Conservation (phyloP, 352 stramenopile genomes). For the Aphanomyces cochlioides region DNA sequence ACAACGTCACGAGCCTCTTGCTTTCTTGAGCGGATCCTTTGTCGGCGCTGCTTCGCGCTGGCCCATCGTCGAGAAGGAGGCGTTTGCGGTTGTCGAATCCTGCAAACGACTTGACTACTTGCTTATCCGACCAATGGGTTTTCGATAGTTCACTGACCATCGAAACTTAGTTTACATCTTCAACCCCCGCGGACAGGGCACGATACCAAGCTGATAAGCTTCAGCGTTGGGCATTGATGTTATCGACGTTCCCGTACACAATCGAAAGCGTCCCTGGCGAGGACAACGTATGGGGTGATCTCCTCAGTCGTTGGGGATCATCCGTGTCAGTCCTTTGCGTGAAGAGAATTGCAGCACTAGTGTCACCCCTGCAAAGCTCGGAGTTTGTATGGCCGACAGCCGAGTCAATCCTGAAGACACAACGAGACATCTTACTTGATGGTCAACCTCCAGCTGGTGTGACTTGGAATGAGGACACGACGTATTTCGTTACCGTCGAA, state of each 20-base stretch:
- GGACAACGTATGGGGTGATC: slow-evolving; percentile 39
- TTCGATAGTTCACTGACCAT: slow-evolving; percentile 38
- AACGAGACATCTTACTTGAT: neutral
- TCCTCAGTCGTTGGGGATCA: slow-evolving; percentile 36
- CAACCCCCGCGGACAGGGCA: slow-evolving; percentile 25
- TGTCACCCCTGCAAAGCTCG: slow-evolving; percentile 27
- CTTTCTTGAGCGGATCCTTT: slow-evolving; percentile 34
- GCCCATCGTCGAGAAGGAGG: slow-evolving; percentile 36
- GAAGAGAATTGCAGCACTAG: neutral
- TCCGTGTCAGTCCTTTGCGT: neutral
- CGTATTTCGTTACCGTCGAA: neutral
- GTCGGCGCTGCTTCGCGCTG: slow-evolving; percentile 17
- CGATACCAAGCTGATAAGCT: slow-evolving; percentile 39
- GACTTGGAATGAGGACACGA: neutral
- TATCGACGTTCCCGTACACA: slow-evolving; percentile 34
- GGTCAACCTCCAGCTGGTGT: neutral
- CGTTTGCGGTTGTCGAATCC: slow-evolving; percentile 35
- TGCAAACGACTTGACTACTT: slow-evolving; percentile 35
- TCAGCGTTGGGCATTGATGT: slow-evolving; percentile 32
- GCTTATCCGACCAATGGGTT: slow-evolving; percentile 29
- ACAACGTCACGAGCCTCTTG: slow-evolving; percentile 33
- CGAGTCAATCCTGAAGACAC: neutral
- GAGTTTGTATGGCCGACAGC: neutral
- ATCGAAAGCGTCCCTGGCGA: slow-evolving; percentile 35
- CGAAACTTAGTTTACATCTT: slow-evolving; percentile 37